Base-by-base conservation (phyloP, 768 basidiomycete genomes). In the Trametes meyenii region DNA sequence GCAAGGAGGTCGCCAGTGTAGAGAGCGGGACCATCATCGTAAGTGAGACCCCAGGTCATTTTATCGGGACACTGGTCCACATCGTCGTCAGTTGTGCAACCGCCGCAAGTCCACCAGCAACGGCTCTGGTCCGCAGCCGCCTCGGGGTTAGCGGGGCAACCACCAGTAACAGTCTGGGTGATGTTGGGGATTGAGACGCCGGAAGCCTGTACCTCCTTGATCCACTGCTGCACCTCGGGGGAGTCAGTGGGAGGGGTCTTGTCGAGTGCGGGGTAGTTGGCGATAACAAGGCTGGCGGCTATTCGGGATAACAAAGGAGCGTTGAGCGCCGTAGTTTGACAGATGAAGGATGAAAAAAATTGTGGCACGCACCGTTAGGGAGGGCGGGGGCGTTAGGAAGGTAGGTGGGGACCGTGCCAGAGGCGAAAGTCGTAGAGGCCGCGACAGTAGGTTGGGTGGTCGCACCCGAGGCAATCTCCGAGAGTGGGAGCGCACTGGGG, bases 51-150 rank as follows among this genome's bases (percentile, higher is more conserved):
- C 83, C 83, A 86, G 24, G 78, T 80, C 63, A 74, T 61, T 68
- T 85, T 80, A 36, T 83, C 79, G 13, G 91, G 90, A 75, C 94
- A 96, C n/a, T 78, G 77, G 16, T 83, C 81, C 67, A 95, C 80
- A 70, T 94, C 93, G 1, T 83, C 82, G n/a, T 74, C 63, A 17
- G 83, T 78, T 2, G 81, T 84, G 75, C 90, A 92, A 39, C 87
- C 85, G 67, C 84, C 82, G 69, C 90, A 92, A 12, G 89, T 88
- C 89, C 88, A 92, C 90, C 90, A 92, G 74, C 89, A 90, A 24
- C 84, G 78, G 70, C 90, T 68, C 7, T 45, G 4, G 40, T 63
- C 86, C 8, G 77, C 74, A 10, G 83, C 86, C 1, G 80, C 83
- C 8, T 68, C 61, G 0, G 69, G 72, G 70, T 91, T 89, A 39